Base-by-base conservation (phyloP, 345 rosid genomes). In the Erodium maritimum region DNA sequence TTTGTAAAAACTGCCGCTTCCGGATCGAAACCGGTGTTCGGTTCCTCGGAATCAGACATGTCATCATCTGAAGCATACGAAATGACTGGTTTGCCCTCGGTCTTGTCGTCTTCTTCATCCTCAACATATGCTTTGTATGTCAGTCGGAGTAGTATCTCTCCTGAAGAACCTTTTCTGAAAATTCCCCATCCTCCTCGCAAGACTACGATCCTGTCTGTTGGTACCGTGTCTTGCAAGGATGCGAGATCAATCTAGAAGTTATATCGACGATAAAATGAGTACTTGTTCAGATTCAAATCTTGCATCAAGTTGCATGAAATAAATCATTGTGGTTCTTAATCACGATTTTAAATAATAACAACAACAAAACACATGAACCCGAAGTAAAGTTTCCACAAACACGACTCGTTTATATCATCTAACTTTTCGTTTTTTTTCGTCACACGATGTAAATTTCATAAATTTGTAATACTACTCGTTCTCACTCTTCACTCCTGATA, bases 71-170 rank as follows among this genome's bases (percentile, higher is more conserved):
- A 86, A 63, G 60, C 72, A 70, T 83, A 83, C 18, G 73, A 66
- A 55, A 77, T 76, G 50, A 55, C 48, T 18, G 78, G 69, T 77
- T 65, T 80, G 56, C 72, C 78, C 53, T 60, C 69, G 51, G 71
- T 51, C 54, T 69, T 78, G 65, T 85, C 95, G 69, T 93, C 97
- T 67, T 89, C 99, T 79, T 89, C 99, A 60, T 93, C 99, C 78
- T 93, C 97, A 63, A 89, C 97, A 65, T 89, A 93, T 55, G 82
- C 96, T 81, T 93, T 93, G 72, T 89, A 93, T 52, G 97, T 93
- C 54, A 93, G 85, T 64, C 99, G 83, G 66, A 93, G 85, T 42
- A 87, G 71, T 63, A 93, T 66, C 75, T 89, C 96, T 61, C 99
- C 99, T 20, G 86, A 63, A 68, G 94, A 79, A 22, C 91, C 73